phyloP scores from a whole-genome alignment of 2,329 filamentous ascomycete genomes.

The Colletotrichum australisinense region DNA sequence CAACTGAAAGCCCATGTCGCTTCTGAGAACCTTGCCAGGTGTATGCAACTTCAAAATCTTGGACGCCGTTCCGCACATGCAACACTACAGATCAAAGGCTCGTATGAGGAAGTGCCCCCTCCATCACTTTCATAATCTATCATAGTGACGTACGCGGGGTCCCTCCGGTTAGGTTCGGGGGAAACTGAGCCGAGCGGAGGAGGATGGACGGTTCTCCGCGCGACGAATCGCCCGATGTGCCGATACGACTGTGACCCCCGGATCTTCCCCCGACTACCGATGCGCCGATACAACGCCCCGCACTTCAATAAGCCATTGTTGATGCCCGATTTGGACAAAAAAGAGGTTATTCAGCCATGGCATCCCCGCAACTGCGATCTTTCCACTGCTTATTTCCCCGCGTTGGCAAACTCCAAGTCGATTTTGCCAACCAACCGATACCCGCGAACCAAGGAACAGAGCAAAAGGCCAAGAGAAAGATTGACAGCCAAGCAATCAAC shows the following conservation, averaged over 20 bases:
- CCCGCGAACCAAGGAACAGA: background rate
- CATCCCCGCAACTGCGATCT: conserved; percentile 11
- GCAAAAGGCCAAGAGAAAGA: background rate
- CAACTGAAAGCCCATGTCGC: background rate
- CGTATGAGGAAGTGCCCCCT: background rate
- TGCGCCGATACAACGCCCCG: background rate
- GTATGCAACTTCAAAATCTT: background rate
- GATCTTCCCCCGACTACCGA: conserved; percentile 20
- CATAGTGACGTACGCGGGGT: conserved; percentile 20
- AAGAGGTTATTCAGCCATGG: conserved; percentile 5
- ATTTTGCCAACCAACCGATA: conserved; percentile 14
- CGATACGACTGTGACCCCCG: conserved; percentile 14
- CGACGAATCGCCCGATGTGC: conserved; percentile 24
- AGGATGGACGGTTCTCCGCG: conserved; percentile 10
- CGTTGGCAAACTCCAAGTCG: background rate
- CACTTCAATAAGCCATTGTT: background rate
- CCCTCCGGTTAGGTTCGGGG: conserved; percentile 8
- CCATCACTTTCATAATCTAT: background rate
- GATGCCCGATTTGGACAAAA: background rate
- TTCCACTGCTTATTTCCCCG: background rate
- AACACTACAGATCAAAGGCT: background rate
- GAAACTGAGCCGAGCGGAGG: conserved; percentile 15
- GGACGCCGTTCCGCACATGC: background rate
- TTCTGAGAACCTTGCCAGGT: background rate
- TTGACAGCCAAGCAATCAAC: background rate